phyloP scores from a whole-genome alignment of 2,329 filamentous ascomycete species.

The Raffaelea ambrosiae region DNA sequence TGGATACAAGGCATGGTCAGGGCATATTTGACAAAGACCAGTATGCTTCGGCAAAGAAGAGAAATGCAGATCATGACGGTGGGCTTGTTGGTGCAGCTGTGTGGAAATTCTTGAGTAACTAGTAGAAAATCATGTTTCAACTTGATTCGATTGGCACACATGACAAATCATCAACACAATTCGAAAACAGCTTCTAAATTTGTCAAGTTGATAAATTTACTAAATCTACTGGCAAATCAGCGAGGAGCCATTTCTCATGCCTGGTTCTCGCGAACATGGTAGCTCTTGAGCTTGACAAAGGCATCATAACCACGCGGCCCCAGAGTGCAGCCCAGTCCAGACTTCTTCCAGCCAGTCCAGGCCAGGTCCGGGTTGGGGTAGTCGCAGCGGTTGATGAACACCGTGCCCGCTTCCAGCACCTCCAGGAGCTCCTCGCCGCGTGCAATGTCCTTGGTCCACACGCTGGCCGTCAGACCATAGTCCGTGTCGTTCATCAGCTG shows the following conservation, averaged over 20 bases:
- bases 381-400: conserved; percentile 92
- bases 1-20: no score
- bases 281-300: conserved; percentile 92
- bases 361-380: conserved; percentile 88
- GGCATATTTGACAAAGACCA: no score
- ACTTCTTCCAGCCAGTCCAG: conserved; percentile 96
- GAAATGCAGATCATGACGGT: no score
- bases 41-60: no score
- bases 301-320: conserved; percentile 87
- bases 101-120: no score
- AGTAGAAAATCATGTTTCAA: no score
- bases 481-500: conserved; percentile 89
- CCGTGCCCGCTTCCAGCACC: conserved; percentile 81
- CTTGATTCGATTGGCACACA: no score
- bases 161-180: no score
- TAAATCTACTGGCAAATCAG: no score
- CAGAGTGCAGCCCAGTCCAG: conserved; percentile 81
- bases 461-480: conserved; percentile 86
- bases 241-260: conserved; percentile 26
- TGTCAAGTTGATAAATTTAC: no score
- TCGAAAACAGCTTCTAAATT: no score
- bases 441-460: conserved; percentile 85
- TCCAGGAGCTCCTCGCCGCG: conserved; percentile 73
- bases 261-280: conserved; percentile 76
- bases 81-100: no score